These are phyloP conservation scores for Urtica urens DNA, from an alignment of 306 rosid species.

Conservation along the genomic window DNA sequence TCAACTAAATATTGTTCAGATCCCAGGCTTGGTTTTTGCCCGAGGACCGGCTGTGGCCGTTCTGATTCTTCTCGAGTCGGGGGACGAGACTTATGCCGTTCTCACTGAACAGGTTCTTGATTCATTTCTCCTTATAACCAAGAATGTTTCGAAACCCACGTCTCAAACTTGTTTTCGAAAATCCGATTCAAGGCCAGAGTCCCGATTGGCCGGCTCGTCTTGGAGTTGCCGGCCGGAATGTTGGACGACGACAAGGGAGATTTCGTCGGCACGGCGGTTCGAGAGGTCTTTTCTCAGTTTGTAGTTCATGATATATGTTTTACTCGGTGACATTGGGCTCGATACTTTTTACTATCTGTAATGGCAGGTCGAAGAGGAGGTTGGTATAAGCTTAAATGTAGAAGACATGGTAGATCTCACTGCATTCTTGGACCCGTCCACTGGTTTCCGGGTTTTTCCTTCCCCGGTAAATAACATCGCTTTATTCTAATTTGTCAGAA, in stretches of 20 bases:
- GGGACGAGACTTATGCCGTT: constrained; percentile 70
- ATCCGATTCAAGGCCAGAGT: constrained; percentile 71
- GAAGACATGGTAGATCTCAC: constrained; percentile 80
- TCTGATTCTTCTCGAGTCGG: constrained; percentile 72
- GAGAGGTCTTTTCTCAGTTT: constrained; percentile 44
- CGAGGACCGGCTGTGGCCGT: constrained; percentile 91
- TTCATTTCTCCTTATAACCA: not conserved
- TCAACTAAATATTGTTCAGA: constrained; percentile 41
- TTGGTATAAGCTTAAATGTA: constrained; percentile 54
- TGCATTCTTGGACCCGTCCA: constrained; percentile 58
- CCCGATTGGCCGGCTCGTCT: constrained; percentile 61
- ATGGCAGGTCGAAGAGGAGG: constrained; percentile 84
- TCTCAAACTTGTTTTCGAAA: constrained; percentile 19
- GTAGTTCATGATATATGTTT: not conserved
- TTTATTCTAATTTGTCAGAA: too few relatives aligned
- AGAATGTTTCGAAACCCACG: not conserved
- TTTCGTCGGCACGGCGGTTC: constrained; percentile 84
- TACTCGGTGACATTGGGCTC: not conserved
- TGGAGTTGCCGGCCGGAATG: constrained; percentile 99
- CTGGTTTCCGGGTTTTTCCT: constrained; percentile 68
- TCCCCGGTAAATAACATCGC: constrained; percentile 63
- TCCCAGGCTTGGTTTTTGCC: constrained; percentile 95
- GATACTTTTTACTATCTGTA: constrained; percentile 4
- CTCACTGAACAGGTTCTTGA: constrained; percentile 75
- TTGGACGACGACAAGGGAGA: constrained; percentile 71